These are phyloP conservation scores for Dactylis glomerata DNA, from an alignment of 176 grass and related monocot species.

Conservation along the genomic window DNA sequence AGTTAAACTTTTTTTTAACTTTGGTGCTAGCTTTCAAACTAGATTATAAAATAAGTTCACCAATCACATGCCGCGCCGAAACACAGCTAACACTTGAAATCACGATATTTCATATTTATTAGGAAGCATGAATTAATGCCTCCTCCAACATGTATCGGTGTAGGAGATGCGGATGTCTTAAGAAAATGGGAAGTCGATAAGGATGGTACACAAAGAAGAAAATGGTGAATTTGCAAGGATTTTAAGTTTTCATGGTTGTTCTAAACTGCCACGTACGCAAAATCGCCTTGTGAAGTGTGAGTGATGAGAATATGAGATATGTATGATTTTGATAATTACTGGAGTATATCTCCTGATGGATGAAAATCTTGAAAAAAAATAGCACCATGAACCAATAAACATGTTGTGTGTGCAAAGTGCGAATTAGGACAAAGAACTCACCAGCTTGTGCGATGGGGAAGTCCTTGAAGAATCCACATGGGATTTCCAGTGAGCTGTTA, in stretches of 20 bases:
- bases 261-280: neutral
- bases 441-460: slow-evolving; percentile 53
- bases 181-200: too few species aligned
- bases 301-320: too few species aligned
- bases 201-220: neutral
- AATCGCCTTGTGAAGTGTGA: neutral
- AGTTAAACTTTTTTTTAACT: too few species aligned
- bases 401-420: neutral
- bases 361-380: neutral
- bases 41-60: too few species aligned
- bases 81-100: too few species aligned
- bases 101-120: too few species aligned
- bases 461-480: slow-evolving; percentile 73
- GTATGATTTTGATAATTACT: neutral
- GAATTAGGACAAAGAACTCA: slow-evolving; percentile 18
- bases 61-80: too few species aligned
- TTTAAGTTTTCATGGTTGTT: neutral
- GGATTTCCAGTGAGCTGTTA: slow-evolving; percentile 38
- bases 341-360: neutral
- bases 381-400: neutral
- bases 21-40: too few species aligned
- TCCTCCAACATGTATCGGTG: too few species aligned
- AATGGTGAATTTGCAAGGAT: neutral
- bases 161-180: too few species aligned
- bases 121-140: too few species aligned